Conservation (phyloP, 1,284 basidiomycete species). For the Rhodotorula sp. region DNA sequence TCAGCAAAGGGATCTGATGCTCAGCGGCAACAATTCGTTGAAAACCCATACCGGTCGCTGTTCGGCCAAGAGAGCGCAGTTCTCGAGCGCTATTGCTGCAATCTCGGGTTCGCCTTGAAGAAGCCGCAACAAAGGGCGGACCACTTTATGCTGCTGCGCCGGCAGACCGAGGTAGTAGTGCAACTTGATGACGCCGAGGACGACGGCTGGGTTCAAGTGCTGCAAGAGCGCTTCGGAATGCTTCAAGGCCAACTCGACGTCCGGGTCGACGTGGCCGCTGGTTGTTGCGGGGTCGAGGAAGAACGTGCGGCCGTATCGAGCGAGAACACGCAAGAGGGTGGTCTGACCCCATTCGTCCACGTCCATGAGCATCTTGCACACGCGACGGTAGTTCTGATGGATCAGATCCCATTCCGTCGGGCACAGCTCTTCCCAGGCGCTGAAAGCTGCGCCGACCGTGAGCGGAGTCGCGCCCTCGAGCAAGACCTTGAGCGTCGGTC, state of each 20-base stretch:
- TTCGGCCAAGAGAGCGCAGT: slow-evolving; percentile 64
- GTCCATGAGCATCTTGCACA: slow-evolving; percentile 80
- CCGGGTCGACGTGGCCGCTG: slow-evolving; percentile 60
- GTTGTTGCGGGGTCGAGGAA: slow-evolving; percentile 64
- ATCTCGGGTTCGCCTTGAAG: slow-evolving; percentile 61
- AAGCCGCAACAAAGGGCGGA: slow-evolving; percentile 67
- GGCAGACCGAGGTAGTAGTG: slow-evolving; percentile 71
- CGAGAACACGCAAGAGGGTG: slow-evolving; percentile 71
- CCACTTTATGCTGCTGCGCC: slow-evolving; percentile 58
- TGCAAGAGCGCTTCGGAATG: slow-evolving; percentile 73
- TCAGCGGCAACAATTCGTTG: background rate
- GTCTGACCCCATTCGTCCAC: slow-evolving; percentile 96
- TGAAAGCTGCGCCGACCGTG: slow-evolving; percentile 78
- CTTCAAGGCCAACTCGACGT: slow-evolving; percentile 69
- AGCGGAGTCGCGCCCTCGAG: slow-evolving; percentile 81
- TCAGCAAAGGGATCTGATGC: background rate
- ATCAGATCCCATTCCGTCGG: slow-evolving; percentile 76
- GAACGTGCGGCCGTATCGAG: slow-evolving; percentile 81
- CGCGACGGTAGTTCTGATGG: slow-evolving; percentile 80
- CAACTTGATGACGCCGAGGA: slow-evolving; percentile 66
- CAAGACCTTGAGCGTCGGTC: slow-evolving; percentile 70
- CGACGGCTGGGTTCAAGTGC: slow-evolving; percentile 80
- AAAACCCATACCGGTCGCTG: slow-evolving; percentile 53
- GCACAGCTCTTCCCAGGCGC: slow-evolving; percentile 80
- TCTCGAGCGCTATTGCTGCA: slow-evolving; percentile 68